Base-by-base conservation (phyloP, 2,329 filamentous ascomycete genomes). In the Scedosporium dehoogii region DNA sequence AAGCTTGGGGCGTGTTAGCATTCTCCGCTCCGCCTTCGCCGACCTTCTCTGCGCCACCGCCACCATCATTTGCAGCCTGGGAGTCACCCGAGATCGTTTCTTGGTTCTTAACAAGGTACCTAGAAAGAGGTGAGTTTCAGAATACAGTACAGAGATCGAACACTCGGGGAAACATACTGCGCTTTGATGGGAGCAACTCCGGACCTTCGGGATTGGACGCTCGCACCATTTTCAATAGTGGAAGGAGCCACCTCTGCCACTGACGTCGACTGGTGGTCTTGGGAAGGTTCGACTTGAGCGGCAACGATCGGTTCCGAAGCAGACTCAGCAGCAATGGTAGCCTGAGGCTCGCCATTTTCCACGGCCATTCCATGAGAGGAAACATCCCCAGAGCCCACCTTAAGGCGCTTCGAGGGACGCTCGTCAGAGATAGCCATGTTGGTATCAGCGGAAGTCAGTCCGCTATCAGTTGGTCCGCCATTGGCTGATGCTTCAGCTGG, bases 41-140 rank as follows among this genome's bases (percentile, higher is more conserved):
- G 14, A 60, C 64, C n/a, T 73, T 69, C 12, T 72, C 74, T 65
- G 76, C 74, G 57, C 74, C 74, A 23, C 69, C 74, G 62, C 76
- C 74, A 48, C 76, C 74, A 58, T 75, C 73, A 21, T 71, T 59
- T 42, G 67, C 67, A 6, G 64, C 67, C 5, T 23, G 51, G 10
- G 51, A 18, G 6, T 66, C 85, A 83, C 62, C 80, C 81, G 73
- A 86, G 83, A 68, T 89, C 82, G 64, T 84, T 25, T 62, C 60
- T 53, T 53, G 60, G 7, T 62, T 62, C 78, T 66, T 65, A 59
- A 75, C 66, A 44, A 75, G 69, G 65, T 73, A 76, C 62, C 74
- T 74, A 51, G 3, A 38, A 53, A 4, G 16, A 18, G 66, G 57
- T 56, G 51, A 12, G 9, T n/a, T n/a, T 56, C 21, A 27, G 21